Evolutionary conservation across 1,139 yeast species (phyloP).

Genomic region (Sugiyamaella neomexicana): DNA sequence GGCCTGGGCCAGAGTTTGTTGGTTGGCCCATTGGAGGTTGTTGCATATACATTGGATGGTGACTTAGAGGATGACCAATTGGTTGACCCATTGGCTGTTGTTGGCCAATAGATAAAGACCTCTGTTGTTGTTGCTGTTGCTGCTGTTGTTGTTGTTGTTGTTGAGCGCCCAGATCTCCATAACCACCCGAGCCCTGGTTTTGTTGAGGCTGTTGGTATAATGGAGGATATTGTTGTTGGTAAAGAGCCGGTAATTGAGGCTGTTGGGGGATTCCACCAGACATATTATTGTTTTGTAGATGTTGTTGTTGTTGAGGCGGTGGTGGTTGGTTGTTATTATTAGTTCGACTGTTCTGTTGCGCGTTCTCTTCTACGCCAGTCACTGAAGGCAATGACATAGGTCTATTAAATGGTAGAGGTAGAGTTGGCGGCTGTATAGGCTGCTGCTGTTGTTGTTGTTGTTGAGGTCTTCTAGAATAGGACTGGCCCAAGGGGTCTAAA

Average conservation of each 20-base stretch:
- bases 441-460: conserved; percentile 13
- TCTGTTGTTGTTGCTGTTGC: conserved; percentile 8
- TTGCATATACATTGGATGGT: conserved; percentile 17
- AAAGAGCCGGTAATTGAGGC: conserved; percentile 11
- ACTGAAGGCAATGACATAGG: conserved; percentile 16
- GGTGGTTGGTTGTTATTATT: conserved; percentile 3
- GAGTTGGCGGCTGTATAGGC: conserved; percentile 20
- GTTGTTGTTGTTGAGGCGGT: neutral
- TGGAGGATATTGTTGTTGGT: conserved; percentile 17
- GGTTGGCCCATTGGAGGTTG: conserved; percentile 4
- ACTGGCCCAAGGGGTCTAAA: conserved; percentile 16
- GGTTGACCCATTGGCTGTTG: conserved; percentile 17
- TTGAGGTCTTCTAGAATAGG: conserved; percentile 10
- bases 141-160: conserved; percentile 2
- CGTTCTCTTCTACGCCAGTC: conserved; percentile 4
- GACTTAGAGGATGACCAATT: conserved; percentile 15
- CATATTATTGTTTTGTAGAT: neutral
- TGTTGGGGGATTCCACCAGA: conserved; percentile 10
- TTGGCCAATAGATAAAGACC: conserved; percentile 18
- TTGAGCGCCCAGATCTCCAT: conserved; percentile 10
- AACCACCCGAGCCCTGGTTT: conserved; percentile 8
- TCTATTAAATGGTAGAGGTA: conserved; percentile 22
- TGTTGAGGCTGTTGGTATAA: conserved; percentile 19
- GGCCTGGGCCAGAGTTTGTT: neutral
- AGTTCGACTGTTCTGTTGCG: conserved; percentile 4